Evolutionary conservation across 1,284 basidiomycete species (phyloP).

Genomic region (Sphagnurus paluster): DNA sequence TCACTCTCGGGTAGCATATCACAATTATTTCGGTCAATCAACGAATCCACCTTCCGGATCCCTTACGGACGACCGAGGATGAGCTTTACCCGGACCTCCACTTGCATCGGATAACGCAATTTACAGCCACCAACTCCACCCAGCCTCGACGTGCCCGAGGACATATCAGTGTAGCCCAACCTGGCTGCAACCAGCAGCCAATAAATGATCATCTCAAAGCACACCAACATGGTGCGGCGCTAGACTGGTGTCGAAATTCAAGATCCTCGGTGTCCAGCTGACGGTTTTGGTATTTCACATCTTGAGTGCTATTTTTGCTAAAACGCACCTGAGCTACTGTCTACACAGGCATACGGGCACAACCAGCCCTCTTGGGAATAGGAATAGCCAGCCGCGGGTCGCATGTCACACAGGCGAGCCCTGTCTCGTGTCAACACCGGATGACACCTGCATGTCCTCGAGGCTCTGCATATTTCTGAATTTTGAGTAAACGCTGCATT

Average conservation of each 20-base stretch:
- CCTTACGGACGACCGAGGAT: too few relatives aligned
- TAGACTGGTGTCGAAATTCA: too few relatives aligned
- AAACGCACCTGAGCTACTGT: not conserved
- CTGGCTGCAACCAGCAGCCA: too few relatives aligned
- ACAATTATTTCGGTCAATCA: too few relatives aligned
- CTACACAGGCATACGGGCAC: not conserved
- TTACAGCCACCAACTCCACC: not conserved
- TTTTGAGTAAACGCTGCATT: not conserved
- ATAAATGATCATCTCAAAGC: too few relatives aligned
- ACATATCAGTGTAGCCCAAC: not conserved
- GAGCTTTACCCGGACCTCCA: too few relatives aligned
- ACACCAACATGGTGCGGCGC: not conserved
- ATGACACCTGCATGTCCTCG: not conserved
- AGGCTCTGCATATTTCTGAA: not conserved
- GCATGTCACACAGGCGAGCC: not conserved
- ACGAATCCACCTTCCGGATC: too few relatives aligned
- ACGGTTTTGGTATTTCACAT: not conserved
- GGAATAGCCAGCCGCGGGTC: not conserved
- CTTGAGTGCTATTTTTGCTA: not conserved
- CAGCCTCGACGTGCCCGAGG: not conserved
- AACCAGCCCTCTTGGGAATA: not conserved
- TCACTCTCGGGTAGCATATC: too few relatives aligned
- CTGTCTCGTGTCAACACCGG: not conserved
- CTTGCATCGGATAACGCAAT: not conserved
- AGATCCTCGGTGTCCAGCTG: too few relatives aligned